These are phyloP conservation scores for Lactarius indigo DNA, from an alignment of 768 basidiomycete species.

Conservation along the genomic window DNA sequence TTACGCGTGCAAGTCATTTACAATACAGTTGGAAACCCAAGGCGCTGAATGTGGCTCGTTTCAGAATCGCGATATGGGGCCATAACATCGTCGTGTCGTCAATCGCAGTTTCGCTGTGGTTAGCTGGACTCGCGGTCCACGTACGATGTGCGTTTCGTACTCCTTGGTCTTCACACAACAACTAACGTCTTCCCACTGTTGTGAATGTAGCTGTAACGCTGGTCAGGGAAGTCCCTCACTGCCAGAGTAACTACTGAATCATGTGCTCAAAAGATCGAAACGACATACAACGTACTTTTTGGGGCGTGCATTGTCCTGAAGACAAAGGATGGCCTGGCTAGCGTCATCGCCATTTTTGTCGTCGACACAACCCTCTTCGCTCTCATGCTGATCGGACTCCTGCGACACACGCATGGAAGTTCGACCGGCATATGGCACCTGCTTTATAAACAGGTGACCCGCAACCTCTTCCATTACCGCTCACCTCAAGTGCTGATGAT, in stretches of 20 bases:
- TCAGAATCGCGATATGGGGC: conserved; percentile 7
- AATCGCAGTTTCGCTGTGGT: not conserved
- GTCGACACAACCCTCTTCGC: not conserved
- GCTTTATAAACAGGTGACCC: not conserved
- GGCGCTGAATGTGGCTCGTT: not conserved
- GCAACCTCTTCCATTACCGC: no score
- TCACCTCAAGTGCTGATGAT: not conserved
- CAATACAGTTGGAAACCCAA: no score
- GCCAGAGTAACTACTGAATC: not conserved
- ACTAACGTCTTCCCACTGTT: not conserved
- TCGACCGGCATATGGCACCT: not conserved
- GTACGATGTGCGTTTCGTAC: not conserved
- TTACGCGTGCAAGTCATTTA: conserved; percentile 3
- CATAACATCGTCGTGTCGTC: not conserved
- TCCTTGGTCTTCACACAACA: not conserved
- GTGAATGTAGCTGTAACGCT: not conserved
- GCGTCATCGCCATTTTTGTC: not conserved
- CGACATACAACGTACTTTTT: not conserved
- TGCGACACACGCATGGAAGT: not conserved
- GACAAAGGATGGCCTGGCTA: not conserved
- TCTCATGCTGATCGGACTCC: not conserved
- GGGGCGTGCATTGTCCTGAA: not conserved
- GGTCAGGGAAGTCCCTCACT: not conserved
- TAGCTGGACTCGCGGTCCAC: not conserved
- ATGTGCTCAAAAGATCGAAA: not conserved